Evolutionary conservation across 148 eudicot genomes (phyloP), one percentile per base, ranked within the genome.

Genomic region (Dysphania ambrosioides): DNA sequence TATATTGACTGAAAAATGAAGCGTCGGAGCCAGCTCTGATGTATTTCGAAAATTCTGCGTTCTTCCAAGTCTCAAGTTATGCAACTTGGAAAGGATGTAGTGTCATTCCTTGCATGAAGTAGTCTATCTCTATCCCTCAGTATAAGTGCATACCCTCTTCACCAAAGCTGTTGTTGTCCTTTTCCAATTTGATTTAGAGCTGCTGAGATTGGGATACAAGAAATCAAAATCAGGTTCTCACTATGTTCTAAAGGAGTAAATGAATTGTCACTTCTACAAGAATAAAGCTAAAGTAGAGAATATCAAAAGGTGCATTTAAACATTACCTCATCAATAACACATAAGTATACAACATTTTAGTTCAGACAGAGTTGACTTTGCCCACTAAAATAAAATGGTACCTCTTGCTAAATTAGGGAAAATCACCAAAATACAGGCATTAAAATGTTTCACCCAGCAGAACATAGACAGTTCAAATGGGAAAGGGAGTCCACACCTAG

Each of bases 11-110:
- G 76, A 53, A 71, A 55, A 71, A 74, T 74, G 58, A 66, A 68
- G 74, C 67, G 56, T 73, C 32, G 73, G 51, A 72, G 82, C 81
- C 77, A 80, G 81, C 79, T 78, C 70, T 41, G 29, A 41, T 44
- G n/a, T 64, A 24, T 59, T 74, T 24, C 19, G 23, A 32, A 65
- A 24, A 12, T 12, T 21, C 38, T 36, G 51, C 57, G 56, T 69
- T 24, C 15, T 36, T 29, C 61, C 16, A 53, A 29, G 44, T 49
- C 6, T 75, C 24, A 55, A 36, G 41, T 75, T 64, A 16, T 36
- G 61, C 64, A 70, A 72, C 77, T 74, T 30, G 66, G 38, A 70
- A 69, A 41, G 36, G 59, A n/a, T 56, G 55, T 4, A 31, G 19
- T 51, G 36, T 23, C 58, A 32, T 47, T 49, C 7, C 31, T 74